Base-by-base conservation (phyloP, 2,329 filamentous ascomycete species). In the Dactylonectria macrodidyma region DNA sequence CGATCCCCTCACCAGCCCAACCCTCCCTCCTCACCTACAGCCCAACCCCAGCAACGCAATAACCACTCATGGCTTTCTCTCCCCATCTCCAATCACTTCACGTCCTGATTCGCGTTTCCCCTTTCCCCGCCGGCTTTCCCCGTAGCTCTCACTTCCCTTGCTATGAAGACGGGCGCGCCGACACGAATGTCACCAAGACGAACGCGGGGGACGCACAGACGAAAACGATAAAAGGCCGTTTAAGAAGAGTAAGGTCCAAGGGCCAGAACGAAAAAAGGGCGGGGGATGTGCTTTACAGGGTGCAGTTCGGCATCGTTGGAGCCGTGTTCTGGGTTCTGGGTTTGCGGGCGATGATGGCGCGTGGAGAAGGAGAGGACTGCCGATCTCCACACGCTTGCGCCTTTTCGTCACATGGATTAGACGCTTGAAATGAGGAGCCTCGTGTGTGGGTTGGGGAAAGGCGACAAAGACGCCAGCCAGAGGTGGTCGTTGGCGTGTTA, bases 1-100 rank as follows among this genome's bases (percentile, higher is more conserved):
- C 72, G 71, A 70, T 75, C 72, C 30, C 73, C 68, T 41, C 59
- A 59, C 63, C 46, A 60, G 19, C 36, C 14, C 59, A n/a, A 41
- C 26, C 26, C 26, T 30, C 26, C 26, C 26, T 30, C 26, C 26
- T 30, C 41, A n/a, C 41, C n/a, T 44, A 19, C 41, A 30, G 19
- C 41, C 33, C 46, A 36, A 60, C 47, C 44, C 41, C 56, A 16
- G 26, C 26, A 5, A n/a, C 41, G 7, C 34, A 22, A 44, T n/a
- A 16, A 24, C n/a, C 55, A 44, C 16, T 1, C 50, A 24, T 30
- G 30, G 48, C 22, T 55, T 26, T 8, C 51, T 38, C 38, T 36
- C 19, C 60, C 60, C 60, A 52, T 57, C 16, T 34, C 50, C 58
- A 44, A 60, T 60, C 58, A 52, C 38, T 36, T 50, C 41, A 12